Evolutionary conservation across 2,329 filamentous ascomycete species (phyloP), one percentile per base, ranked within the genome.

Genomic region (Penicillium sp.): DNA sequence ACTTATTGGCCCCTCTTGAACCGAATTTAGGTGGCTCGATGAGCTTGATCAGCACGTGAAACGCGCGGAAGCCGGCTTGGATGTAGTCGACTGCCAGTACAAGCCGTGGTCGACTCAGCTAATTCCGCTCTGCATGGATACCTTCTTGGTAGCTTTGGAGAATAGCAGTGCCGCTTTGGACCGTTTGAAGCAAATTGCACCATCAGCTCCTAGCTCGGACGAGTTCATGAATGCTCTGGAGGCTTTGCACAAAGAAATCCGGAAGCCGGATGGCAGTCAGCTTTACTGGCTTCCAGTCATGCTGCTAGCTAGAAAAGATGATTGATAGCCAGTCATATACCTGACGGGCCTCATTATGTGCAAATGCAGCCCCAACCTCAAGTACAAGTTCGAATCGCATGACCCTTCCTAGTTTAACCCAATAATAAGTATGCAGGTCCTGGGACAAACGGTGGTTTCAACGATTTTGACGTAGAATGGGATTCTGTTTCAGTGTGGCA

Each of bases 211-310:
- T 5, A 53, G 21, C 23, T 23, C 37, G 13, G 43, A 53, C 4
- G 51, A 53, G 25, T 47, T 27, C 13, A 46, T 37, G 29, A 31
- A 39, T 8, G 29, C 51, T 6, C 11, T 46, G 19, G 43, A 29
- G 7, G 16, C 16, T 19, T 19, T 53, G 14, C 16, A 33, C 19
- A 9, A 53, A 33, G 51, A 53, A 3, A 47, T 8, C 7, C 29
- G 4, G 4, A 31, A 13, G 11, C 29, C 29, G 29, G 29, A 31
- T 14, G 29, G 39, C 14, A 16, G 11, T 35, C 51, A 47, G 23
- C 43, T 53, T 47, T 53, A 53, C 29, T 53, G 51, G 51, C 39
- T n/a, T 14, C 51, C 51, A 31, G 51, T 53, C 2, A 53, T 29
- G 25, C 29, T 53, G 9, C 21, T 53, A 23, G 51, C 27, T 21